Evolutionary conservation across 2,329 filamentous ascomycete genomes (phyloP), one percentile per base, ranked within the genome.

Genomic region (Ilyonectria mors-panacis): DNA sequence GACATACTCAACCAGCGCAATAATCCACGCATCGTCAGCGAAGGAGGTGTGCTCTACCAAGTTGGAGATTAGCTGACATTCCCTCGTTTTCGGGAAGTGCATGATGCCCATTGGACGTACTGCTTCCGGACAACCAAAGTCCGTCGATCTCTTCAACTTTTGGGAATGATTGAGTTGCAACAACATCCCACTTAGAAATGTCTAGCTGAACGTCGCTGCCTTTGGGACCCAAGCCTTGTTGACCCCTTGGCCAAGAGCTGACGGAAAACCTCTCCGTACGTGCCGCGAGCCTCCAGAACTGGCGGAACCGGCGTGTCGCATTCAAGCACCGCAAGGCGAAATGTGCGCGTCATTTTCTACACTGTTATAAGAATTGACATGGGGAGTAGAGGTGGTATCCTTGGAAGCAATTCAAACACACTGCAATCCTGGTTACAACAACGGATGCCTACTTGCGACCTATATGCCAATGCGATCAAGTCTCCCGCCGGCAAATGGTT

Each of bases 1-100:
- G 7, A 83, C 73, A 65, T 78, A 85, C 15, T 78, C 75, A 5
- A 79, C 78, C 5, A 85, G 75, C 4, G 72, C 69, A 6, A 81
- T 17, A n/a, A 85, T 84, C 83, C 82, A 85, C 4, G 75, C 65
- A 15, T 81, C 76, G 42, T 84, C 74, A 9, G 75, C 73, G 58
- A 82, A 84, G 1, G 81, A 78, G 21, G 80, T 81, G 63, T 79
- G 73, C 47, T 76, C 78, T 80, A 23, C 4, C 3, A 2, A 3
- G 19, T 21, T 13, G 10, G 26, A 10, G 23, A 35, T 65, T 9
- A 55, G 19, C 15, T 6, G 62, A 7, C 55, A 35, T 26, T 39
- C 6, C 12, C 8, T 59, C 26, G 21, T 33, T 35, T 15, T 10
- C 19, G 23, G 6, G n/a, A n/a, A 53, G 30, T 21, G 10, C 15